Evolutionary conservation across 1,284 basidiomycete genomes (phyloP).

Genomic region (Calocybe gambosa): DNA sequence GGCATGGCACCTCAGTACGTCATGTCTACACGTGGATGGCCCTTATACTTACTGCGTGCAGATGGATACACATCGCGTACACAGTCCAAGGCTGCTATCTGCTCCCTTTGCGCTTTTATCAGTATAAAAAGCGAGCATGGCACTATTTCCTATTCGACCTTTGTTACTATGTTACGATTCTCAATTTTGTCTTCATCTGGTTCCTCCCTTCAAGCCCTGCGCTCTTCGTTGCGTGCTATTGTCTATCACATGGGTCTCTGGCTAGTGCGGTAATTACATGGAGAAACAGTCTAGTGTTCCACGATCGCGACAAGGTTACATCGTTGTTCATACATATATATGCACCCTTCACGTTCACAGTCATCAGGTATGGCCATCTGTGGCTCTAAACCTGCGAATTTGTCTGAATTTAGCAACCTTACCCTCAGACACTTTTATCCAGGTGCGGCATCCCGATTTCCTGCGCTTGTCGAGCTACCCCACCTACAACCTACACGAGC

Average conservation of each 20-base stretch:
- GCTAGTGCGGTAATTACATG: slow-evolving; percentile 94
- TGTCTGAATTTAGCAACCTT: not conserved
- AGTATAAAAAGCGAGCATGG: slow-evolving; percentile 83
- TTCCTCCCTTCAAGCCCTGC: slow-evolving; percentile 65
- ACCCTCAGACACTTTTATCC: slow-evolving; percentile 75
- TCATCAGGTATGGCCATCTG: slow-evolving; percentile 62
- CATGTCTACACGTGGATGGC: slow-evolving; percentile 19
- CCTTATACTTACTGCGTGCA: slow-evolving; percentile 21
- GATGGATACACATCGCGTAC: slow-evolving; percentile 77
- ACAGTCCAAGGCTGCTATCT: slow-evolving; percentile 73
- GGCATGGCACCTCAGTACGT: slow-evolving; percentile 78
- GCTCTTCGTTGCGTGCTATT: slow-evolving; percentile 84
- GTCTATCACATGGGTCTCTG: slow-evolving; percentile 81
- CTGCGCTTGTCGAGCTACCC: slow-evolving; percentile 65
- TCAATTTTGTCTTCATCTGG: slow-evolving; percentile 89
- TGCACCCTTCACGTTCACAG: slow-evolving; percentile 79
- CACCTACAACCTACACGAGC: slow-evolving; percentile 58
- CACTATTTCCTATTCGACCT: slow-evolving; percentile 94
- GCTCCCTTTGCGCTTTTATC: slow-evolving; percentile 74
- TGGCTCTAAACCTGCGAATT: slow-evolving; percentile 2
- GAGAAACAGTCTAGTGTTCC: slow-evolving; percentile 95
- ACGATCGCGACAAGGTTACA: slow-evolving; percentile 90
- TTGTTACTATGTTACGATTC: slow-evolving; percentile 85
- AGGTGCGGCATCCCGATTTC: slow-evolving; percentile 68
- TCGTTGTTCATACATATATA: slow-evolving; percentile 90